Evolutionary conservation across 1,284 basidiomycete genomes (phyloP).

Genomic region (Irpex lacteus): DNA sequence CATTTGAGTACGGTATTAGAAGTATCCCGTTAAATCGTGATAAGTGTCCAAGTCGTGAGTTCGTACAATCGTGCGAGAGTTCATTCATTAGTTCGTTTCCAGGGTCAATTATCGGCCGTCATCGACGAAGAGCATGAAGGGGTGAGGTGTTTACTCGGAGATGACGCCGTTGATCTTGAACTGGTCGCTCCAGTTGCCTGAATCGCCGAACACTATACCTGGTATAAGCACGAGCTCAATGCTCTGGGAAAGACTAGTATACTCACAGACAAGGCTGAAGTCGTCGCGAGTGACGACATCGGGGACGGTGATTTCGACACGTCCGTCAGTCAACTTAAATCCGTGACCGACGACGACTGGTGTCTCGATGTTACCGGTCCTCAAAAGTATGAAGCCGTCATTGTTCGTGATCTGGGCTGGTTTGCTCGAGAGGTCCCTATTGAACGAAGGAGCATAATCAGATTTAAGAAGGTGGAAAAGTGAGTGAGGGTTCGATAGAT

Average conservation of each 20-base stretch:
- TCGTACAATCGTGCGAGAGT: background rate
- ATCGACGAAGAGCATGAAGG: background rate
- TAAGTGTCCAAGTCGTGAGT: background rate
- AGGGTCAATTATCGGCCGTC: background rate
- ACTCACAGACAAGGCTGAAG: constrained; percentile 46
- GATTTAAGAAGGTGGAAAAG: background rate
- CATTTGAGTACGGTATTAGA: background rate
- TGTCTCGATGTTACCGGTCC: constrained; percentile 4
- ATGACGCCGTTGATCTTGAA: constrained; percentile 10
- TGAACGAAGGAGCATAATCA: background rate
- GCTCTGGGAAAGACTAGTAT: background rate
- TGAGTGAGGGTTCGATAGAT: background rate
- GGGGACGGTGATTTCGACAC: constrained; percentile 37
- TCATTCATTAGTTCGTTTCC: background rate
- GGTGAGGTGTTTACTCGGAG: background rate
- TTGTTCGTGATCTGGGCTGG: constrained; percentile 43
- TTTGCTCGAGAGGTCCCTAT: constrained; percentile 37
- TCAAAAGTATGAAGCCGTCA: constrained; percentile 16
- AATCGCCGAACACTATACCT: constrained; percentile 13
- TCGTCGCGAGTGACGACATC: constrained; percentile 34
- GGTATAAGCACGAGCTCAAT: background rate
- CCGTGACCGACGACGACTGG: constrained; percentile 38
- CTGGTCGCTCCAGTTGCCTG: constrained; percentile 10
- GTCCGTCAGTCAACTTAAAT: constrained; percentile 37
- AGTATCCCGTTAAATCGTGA: background rate